Conservation (phyloP, 306 rosid genomes). For the Malus fusca region DNA sequence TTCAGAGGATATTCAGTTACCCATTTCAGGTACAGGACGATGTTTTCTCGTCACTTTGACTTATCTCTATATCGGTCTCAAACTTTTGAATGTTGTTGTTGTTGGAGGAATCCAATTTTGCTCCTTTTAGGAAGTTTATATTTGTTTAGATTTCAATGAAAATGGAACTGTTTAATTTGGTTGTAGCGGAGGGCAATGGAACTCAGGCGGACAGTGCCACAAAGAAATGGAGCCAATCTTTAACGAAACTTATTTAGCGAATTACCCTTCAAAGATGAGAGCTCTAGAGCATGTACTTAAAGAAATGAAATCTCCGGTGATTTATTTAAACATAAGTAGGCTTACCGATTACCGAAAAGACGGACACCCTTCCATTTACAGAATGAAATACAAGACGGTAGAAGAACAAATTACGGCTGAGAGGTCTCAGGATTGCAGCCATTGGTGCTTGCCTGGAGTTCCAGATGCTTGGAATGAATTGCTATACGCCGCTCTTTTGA, state of each 20-base stretch:
- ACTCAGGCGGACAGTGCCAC: conserved; percentile 90
- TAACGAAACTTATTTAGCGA: conserved; percentile 38
- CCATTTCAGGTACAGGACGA: conserved; percentile 69
- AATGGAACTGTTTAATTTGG: conserved; percentile 7
- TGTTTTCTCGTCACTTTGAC: not conserved
- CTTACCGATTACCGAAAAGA: conserved; percentile 90
- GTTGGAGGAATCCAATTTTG: not conserved
- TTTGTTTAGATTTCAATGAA: not conserved
- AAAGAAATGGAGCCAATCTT: conserved; percentile 70
- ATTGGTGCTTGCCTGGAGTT: conserved; percentile 67
- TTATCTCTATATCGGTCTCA: not conserved
- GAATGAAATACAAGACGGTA: conserved; percentile 38
- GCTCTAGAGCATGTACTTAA: conserved; percentile 53
- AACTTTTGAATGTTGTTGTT: not conserved
- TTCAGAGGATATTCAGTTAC: conserved; percentile 88
- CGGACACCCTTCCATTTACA: conserved; percentile 75
- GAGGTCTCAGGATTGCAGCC: conserved; percentile 54
- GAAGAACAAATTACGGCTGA: conserved; percentile 28
- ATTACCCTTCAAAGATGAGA: conserved; percentile 81
- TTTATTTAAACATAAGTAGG: conserved; percentile 73
- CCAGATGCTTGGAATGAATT: conserved; percentile 65
- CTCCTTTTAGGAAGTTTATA: not conserved
- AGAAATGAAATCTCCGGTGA: conserved; percentile 63
- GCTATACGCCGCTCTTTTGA: conserved; percentile 38
- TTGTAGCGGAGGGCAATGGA: conserved; percentile 94